These are phyloP conservation scores for Didymella lethalis DNA, from an alignment of 2,329 filamentous ascomycete species.

Conservation along the genomic window DNA sequence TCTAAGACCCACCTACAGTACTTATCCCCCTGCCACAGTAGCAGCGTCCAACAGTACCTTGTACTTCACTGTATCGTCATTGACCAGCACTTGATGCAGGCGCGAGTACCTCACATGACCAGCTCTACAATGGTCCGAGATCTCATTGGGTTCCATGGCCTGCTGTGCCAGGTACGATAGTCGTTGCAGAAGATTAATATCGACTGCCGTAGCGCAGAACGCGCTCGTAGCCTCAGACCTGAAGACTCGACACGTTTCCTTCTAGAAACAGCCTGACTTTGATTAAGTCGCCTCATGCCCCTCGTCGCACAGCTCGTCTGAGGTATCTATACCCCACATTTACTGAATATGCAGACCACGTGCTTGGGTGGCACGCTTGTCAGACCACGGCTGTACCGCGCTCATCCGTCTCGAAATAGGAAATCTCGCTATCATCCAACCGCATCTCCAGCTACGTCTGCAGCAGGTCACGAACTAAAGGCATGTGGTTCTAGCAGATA, in stretches of 20 bases:
- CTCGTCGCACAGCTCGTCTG: slow-evolving; percentile 1
- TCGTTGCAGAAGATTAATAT: slow-evolving; percentile 1
- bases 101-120: neutral
- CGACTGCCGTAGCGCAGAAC: slow-evolving; percentile 20
- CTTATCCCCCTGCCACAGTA: too few species aligned
- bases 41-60: neutral
- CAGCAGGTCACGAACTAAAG: slow-evolving; percentile 1
- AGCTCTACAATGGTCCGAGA: neutral
- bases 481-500: slow-evolving; percentile 2
- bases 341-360: slow-evolving; percentile 9
- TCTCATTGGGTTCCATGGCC: neutral
- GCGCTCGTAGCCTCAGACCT: slow-evolving; percentile 16
- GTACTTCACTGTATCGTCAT: neutral
- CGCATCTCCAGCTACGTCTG: neutral
- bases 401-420: slow-evolving; percentile 17
- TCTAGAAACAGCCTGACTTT: slow-evolving; percentile 10
- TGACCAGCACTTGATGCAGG: neutral
- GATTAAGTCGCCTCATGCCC: slow-evolving; percentile 4
- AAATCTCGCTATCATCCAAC: slow-evolving; percentile 2
- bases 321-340: slow-evolving; percentile 10
- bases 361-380: slow-evolving; percentile 10
- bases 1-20: too few species aligned
- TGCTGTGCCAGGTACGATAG: neutral
- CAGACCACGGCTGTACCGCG: slow-evolving; percentile 7
- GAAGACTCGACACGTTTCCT: neutral